Evolutionary conservation across 768 basidiomycete species (phyloP), one percentile per base, ranked within the genome.

Genomic region (Polyporus arcularius): DNA sequence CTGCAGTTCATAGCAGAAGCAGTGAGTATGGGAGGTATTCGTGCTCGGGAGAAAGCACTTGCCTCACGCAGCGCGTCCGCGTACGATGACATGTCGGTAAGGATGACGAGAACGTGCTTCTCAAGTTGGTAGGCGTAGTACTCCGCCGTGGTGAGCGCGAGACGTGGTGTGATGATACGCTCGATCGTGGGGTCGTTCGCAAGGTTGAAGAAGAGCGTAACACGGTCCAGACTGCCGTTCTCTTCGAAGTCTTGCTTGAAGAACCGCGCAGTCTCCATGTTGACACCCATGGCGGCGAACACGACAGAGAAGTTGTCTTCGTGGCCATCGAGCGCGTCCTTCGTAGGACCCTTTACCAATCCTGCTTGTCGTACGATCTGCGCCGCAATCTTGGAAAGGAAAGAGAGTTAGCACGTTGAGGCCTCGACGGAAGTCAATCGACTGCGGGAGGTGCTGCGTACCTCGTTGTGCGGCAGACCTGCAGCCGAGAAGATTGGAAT

Each of bases 241-340:
- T 97, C 96, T 76, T 98, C 96, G 73, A 98, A 98, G 80, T 99
- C 97, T 73, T 96, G 92, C 76, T 96, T 96, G 90, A 99, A 99
- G 83, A 97, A 99, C 55, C 96, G 88, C 50, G 97, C 97, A 6
- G 97, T 98, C 76, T 99, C 97, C 95, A 97, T 97, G 80, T 99
- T 99, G 61, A 96, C 97, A 84, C 97, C 97, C 97, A 99, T 98
- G 42, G 97, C 97, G 58, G 96, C 97, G 73, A 98, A 99, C 50
- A 98, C 97, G 71, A 99, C 96, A 50, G 94, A 96, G 84, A 99
- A 99, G 77, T 99, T 99, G 79, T 99, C 96, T 81, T 97, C 96
- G 77, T 98, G 96, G 57, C 95, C 96, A 71, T 99, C 97, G 71
- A 96, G 96, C 15, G 96, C 95, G 69, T 92, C 94, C 76, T 98